Conservation (phyloP, 192 early-diverging fungal genomes). For the Rhizophagus clarus region DNA sequence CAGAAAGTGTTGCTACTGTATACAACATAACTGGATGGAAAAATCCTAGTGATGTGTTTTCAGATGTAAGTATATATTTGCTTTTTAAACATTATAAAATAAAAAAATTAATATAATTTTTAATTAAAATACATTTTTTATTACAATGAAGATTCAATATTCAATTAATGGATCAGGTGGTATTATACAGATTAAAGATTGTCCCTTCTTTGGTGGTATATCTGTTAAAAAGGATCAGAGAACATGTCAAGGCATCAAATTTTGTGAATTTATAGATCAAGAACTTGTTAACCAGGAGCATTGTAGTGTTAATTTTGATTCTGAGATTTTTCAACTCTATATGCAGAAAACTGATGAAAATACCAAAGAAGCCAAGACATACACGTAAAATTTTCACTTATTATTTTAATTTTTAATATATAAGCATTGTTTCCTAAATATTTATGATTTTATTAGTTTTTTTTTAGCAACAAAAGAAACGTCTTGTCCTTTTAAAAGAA, state of each 20-base stretch:
- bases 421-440: neutral
- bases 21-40: neutral
- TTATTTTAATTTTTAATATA: neutral
- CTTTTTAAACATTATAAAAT: too few species aligned
- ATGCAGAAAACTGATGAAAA: neutral
- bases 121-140: neutral
- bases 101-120: too few species aligned
- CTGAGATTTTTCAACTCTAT: neutral
- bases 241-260: neutral
- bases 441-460: neutral
- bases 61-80: neutral
- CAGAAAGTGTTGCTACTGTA: neutral
- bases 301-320: constrained; percentile 1
- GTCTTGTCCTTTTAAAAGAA: neutral
- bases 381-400: neutral
- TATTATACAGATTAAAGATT: neutral
- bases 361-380: neutral
- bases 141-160: neutral
- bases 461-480: neutral
- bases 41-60: neutral
- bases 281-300: neutral
- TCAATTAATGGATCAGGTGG: neutral
- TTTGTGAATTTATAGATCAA: neutral
- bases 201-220: neutral
- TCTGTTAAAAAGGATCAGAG: neutral